Evolutionary conservation across 1,284 basidiomycete genomes (phyloP).

Genomic region (Ceratobasidium sp.): DNA sequence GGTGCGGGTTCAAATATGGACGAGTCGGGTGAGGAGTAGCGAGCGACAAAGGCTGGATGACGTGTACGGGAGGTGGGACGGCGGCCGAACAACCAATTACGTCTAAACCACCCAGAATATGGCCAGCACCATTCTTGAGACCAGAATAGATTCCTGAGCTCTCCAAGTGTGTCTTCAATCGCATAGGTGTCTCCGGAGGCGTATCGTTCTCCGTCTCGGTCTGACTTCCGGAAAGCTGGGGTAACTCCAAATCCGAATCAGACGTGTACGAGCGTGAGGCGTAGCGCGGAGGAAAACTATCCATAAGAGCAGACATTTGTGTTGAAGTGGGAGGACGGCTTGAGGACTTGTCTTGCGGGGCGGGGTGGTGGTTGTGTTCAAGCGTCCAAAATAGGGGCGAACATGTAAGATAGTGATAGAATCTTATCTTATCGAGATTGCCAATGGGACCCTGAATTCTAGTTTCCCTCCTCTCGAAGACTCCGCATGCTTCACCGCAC

Average conservation of each 20-base stretch:
- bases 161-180: neutral
- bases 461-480: no score
- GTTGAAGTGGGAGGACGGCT: no score
- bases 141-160: neutral
- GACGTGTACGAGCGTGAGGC: neutral
- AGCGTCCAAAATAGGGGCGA: no score
- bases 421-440: no score
- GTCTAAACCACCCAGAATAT: neutral
- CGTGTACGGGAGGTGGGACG: slow-evolving; percentile 1
- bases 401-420: no score
- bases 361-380: no score
- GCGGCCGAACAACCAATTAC: neutral
- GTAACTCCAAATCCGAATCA: slow-evolving; percentile 26
- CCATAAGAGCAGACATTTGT: no score
- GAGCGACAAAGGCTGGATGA: slow-evolving; percentile 5
- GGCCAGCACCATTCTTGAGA: neutral
- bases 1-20: neutral
- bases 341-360: no score
- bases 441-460: no score
- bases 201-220: slow-evolving; percentile 39
- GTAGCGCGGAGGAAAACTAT: no score
- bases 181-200: slow-evolving; percentile 27
- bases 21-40: slow-evolving; percentile 25
- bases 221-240: neutral
- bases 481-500: no score